Percentiles rank a stretch among this genome's conserved stretches.
Evolutionary conservation across 2,329 filamentous ascomycete species (phyloP).

Genomic region (Rhexocercosporidium sp.): DNA sequence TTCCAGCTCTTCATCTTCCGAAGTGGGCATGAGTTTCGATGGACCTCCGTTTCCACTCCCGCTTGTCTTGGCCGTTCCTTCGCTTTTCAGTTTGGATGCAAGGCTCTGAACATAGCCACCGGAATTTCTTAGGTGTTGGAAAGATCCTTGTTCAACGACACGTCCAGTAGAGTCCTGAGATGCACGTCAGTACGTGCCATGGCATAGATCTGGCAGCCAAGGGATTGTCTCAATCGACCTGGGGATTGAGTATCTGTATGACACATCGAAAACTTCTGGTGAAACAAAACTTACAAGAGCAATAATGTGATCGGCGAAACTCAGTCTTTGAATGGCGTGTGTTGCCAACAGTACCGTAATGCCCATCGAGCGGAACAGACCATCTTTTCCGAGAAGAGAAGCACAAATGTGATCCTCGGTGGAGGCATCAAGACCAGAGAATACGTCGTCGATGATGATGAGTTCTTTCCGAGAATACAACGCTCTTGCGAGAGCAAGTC

Average conservation of each 20-base stretch:
- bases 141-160: conserved; percentile 45
- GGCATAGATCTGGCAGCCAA: background rate
- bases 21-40: background rate
- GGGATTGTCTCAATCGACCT: background rate
- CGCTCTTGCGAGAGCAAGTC: conserved; percentile 63
- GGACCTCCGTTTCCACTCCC: background rate
- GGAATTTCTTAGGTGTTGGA: conserved; percentile 41
- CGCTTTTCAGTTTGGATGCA: conserved; percentile 5
- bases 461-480: conserved; percentile 45
- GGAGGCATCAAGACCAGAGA: conserved; percentile 37
- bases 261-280: no score
- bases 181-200: background rate
- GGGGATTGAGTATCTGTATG: no score
- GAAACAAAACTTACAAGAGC: conserved; percentile 37
- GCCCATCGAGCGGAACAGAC: conserved; percentile 33
- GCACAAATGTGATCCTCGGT: conserved; percentile 37
- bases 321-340: conserved; percentile 40
- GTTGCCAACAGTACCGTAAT: conserved; percentile 48
- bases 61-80: background rate
- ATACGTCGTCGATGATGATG: conserved; percentile 40
- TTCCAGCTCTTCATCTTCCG: conserved; percentile 7
- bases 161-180: conserved; percentile 35
- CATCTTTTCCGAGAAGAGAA: conserved; percentile 30
- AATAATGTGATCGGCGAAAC: conserved; percentile 48
- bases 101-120: conserved; percentile 33